These are phyloP conservation scores for Corniculantispora saksenae DNA, from an alignment of 2,329 filamentous ascomycete species.

Conservation along the genomic window DNA sequence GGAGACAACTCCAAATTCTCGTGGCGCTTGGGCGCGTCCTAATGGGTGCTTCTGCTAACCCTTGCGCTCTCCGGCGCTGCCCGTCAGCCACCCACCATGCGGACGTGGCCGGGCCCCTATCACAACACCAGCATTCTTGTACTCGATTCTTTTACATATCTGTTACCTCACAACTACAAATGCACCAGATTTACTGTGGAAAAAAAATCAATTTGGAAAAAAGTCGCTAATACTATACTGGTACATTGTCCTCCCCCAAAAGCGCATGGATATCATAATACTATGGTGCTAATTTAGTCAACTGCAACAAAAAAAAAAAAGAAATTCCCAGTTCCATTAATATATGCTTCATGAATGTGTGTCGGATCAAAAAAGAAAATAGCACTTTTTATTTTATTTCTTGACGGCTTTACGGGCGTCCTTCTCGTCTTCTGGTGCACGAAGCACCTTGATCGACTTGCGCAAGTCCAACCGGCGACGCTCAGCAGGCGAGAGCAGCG, in stretches of 20 bases:
- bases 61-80: slow-evolving; percentile 2
- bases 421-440: slow-evolving; percentile 24
- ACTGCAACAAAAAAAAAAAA: not conserved
- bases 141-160: slow-evolving; percentile 12
- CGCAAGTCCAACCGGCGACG: slow-evolving; percentile 37
- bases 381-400: not conserved
- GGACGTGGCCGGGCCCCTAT: slow-evolving; percentile 6
- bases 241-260: not conserved
- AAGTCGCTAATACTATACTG: not conserved
- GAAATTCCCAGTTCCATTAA: not conserved
- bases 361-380: not conserved
- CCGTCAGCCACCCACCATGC: not conserved
- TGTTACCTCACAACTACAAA: not conserved
- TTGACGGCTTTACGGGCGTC: not conserved
- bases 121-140: not conserved
- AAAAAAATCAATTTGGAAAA: not conserved
- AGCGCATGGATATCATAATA: slow-evolving; percentile 2
- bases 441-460: slow-evolving; percentile 38
- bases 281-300: not conserved
- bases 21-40: not conserved
- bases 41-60: not conserved
- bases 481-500: slow-evolving; percentile 31
- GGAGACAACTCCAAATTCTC: not conserved
- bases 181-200: not conserved
- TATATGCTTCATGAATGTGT: not conserved